phyloP scores from a whole-genome alignment of 1,139 yeast genomes.

The Zygosaccharomyces pseudobailii region DNA sequence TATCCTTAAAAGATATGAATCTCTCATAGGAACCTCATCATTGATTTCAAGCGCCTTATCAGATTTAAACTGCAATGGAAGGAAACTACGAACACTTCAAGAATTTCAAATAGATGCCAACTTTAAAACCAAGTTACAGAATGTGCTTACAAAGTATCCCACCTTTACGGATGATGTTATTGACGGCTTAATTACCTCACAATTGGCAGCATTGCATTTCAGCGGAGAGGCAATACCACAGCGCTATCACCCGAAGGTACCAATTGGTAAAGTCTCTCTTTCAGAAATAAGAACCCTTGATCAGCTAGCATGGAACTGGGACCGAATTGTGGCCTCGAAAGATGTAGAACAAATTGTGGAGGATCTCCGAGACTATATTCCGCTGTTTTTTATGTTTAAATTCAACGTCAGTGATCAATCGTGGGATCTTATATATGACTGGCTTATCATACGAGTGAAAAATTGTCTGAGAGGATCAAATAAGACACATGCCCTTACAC shows the following conservation, averaged over 20 bases:
- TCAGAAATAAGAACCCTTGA: slow-evolving; percentile 16
- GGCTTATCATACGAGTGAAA: slow-evolving; percentile 15
- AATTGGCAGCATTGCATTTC: slow-evolving; percentile 3
- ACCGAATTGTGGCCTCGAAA: slow-evolving; percentile 15
- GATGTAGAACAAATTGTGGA: slow-evolving; percentile 18
- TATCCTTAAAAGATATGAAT: slow-evolving; percentile 19
- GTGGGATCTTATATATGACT: slow-evolving; percentile 13
- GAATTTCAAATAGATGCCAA: slow-evolving; percentile 15
- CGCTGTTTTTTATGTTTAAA: slow-evolving; percentile 10
- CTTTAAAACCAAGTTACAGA: slow-evolving; percentile 11
- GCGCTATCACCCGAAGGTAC: neutral
- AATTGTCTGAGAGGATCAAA: slow-evolving; percentile 12
- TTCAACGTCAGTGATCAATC: slow-evolving; percentile 2
- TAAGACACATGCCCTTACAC: slow-evolving; percentile 1
- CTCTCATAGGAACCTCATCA: slow-evolving; percentile 14
- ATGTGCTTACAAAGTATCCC: slow-evolving; percentile 10
- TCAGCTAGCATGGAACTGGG: slow-evolving; percentile 20
- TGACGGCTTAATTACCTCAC: slow-evolving; percentile 13
- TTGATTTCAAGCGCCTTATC: slow-evolving; percentile 13
- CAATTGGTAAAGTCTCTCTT: slow-evolving; percentile 4
- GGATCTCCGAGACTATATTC: neutral
- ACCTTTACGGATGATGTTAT: slow-evolving; percentile 14
- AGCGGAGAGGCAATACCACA: neutral
- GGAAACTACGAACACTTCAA: slow-evolving; percentile 17
- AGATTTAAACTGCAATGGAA: slow-evolving; percentile 16